phyloP scores from a whole-genome alignment of 2,329 filamentous ascomycete genomes.

The Aspergillus sp. region DNA sequence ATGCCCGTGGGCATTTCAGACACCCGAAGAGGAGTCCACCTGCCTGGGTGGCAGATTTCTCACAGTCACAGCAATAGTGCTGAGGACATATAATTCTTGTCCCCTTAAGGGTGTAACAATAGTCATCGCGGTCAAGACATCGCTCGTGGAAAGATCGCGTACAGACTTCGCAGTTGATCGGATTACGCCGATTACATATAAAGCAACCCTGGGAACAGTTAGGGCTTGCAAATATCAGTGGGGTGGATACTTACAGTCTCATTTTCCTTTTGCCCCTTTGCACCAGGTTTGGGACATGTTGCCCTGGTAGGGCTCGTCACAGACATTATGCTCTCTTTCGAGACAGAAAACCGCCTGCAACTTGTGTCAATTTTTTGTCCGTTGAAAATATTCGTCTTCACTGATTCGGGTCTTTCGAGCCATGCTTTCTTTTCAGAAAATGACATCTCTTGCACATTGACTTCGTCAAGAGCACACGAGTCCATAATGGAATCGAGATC shows the following conservation, averaged over 20 bases:
- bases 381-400: conserved; percentile 59
- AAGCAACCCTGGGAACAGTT: conserved; percentile 18
- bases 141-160: conserved; percentile 55
- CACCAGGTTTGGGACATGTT: neutral
- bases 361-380: conserved; percentile 48
- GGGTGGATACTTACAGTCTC: conserved; percentile 39
- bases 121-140: conserved; percentile 42
- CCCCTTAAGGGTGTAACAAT: conserved; percentile 12
- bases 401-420: conserved; percentile 57
- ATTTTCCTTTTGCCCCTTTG: conserved; percentile 34
- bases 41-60: conserved; percentile 49
- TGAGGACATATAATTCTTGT: conserved; percentile 52
- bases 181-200: conserved; percentile 3
- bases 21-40: conserved; percentile 51
- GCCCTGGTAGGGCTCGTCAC: neutral
- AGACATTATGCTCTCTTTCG: conserved; percentile 52
- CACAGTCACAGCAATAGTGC: conserved; percentile 56
- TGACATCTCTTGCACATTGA: neutral
- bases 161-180: conserved; percentile 39
- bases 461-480: neutral
- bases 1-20: conserved; percentile 56
- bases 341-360: conserved; percentile 38
- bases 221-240: neutral
- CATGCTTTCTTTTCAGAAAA: conserved; percentile 52
- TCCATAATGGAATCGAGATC: conserved; percentile 46